phyloP scores from a whole-genome alignment of 78 protist species.

The Creolimax fragrantissima region DNA sequence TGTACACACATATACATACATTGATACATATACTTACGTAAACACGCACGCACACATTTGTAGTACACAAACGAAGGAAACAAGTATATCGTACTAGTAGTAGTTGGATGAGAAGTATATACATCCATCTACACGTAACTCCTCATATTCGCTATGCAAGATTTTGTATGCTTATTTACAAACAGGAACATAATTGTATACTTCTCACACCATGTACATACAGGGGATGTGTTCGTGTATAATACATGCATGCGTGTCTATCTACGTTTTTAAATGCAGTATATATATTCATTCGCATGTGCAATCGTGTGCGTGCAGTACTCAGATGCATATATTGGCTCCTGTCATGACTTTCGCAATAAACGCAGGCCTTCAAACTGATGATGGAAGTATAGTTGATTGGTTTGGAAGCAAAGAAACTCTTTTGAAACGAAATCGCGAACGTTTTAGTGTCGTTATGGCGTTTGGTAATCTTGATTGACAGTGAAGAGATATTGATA shows the following conservation, averaged over 20 bases:
- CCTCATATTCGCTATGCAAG: background rate
- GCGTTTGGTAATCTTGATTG: background rate
- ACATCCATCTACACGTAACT: background rate
- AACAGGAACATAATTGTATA: background rate
- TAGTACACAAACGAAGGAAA: no score
- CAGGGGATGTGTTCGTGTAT: background rate
- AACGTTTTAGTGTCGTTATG: background rate
- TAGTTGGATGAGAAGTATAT: background rate
- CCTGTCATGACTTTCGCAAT: background rate
- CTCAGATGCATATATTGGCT: background rate
- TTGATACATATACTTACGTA: background rate
- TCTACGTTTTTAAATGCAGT: background rate
- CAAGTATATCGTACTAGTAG: background rate
- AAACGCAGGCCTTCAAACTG: background rate
- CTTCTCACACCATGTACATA: background rate
- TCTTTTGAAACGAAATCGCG: background rate
- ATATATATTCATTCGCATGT: background rate
- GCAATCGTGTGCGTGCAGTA: background rate
- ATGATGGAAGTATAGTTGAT: background rate
- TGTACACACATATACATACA: background rate
- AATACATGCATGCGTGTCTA: background rate
- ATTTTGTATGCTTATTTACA: background rate
- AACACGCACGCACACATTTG: background rate
- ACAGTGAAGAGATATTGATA: no score
- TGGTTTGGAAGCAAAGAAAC: background rate